phyloP scores from a whole-genome alignment of 2,329 filamentous ascomycete genomes.

The Xylariaceae sp. region DNA sequence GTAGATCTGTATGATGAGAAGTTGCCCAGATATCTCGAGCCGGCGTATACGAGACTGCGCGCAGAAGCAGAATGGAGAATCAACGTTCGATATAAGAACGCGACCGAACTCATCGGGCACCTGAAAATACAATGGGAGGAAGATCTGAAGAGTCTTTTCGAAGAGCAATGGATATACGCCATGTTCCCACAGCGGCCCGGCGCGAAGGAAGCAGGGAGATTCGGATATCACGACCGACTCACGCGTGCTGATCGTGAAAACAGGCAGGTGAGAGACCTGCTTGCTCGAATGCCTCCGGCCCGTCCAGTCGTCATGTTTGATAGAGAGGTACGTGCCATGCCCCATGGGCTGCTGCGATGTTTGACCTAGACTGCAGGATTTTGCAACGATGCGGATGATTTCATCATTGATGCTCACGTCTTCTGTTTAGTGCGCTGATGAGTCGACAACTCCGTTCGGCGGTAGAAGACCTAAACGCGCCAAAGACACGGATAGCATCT shows the following conservation, averaged over 20 bases:
- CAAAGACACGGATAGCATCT: background rate
- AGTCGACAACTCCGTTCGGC: background rate
- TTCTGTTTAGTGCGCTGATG: background rate
- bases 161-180: constrained; percentile 13
- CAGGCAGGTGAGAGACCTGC: background rate
- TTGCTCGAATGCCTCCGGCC: constrained; percentile 8
- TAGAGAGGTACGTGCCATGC: constrained; percentile 5
- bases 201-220: background rate
- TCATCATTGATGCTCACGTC: too few relatives aligned
- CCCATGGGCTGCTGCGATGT: too few relatives aligned
- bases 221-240: constrained; percentile 5
- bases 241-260: constrained; percentile 1
- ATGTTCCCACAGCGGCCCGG: background rate
- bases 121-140: constrained; percentile 9
- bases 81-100: background rate
- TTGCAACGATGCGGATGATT: too few relatives aligned
- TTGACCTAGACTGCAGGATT: too few relatives aligned
- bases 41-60: background rate
- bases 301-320: constrained; percentile 13
- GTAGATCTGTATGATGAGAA: constrained; percentile 11
- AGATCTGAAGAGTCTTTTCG: constrained; percentile 10
- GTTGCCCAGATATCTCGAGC: background rate
- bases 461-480: too few relatives aligned
- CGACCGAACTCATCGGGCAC: constrained; percentile 3
- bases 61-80: background rate